Conservation (phyloP, 108 stramenopile species). For the Pseudonitzschia delicatissima region DNA sequence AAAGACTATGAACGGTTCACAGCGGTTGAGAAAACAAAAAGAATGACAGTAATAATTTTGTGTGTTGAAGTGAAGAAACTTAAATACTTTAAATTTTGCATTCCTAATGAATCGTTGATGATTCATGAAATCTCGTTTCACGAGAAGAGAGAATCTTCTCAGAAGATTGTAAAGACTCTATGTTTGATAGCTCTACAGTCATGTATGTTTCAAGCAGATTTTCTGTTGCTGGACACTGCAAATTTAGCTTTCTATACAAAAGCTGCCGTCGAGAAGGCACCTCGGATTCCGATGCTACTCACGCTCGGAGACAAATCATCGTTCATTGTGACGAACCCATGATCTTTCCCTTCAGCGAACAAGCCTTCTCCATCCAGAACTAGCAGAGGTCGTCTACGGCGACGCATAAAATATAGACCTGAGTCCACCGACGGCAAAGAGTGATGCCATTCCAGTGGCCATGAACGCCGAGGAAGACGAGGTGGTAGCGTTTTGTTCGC, state of each 20-base stretch:
- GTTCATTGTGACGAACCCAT: not conserved
- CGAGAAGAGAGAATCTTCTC: no score
- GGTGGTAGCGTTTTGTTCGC: not conserved
- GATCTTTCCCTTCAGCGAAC: not conserved
- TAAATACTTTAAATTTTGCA: no score
- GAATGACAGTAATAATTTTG: no score
- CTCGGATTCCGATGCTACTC: not conserved
- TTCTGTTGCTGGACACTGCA: no score
- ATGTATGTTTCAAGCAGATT: no score
- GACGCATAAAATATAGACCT: slow-evolving; percentile 8
- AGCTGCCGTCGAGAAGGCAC: not conserved
- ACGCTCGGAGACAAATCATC: not conserved
- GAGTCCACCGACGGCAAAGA: slow-evolving; percentile 1
- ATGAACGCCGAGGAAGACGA: slow-evolving; percentile 7
- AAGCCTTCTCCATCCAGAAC: slow-evolving; percentile 3
- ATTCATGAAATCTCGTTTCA: no score
- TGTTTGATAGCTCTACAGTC: no score
- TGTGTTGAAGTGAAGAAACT: no score
- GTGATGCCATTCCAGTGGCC: slow-evolving; percentile 5
- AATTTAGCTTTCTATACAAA: not conserved
- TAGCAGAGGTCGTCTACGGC: slow-evolving; percentile 1
- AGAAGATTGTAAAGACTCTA: no score
- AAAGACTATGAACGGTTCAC: no score
- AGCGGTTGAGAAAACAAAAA: no score
- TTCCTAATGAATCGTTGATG: no score